These are phyloP conservation scores for Botryotinia convoluta DNA, from an alignment of 2,329 filamentous ascomycete species.

Conservation along the genomic window DNA sequence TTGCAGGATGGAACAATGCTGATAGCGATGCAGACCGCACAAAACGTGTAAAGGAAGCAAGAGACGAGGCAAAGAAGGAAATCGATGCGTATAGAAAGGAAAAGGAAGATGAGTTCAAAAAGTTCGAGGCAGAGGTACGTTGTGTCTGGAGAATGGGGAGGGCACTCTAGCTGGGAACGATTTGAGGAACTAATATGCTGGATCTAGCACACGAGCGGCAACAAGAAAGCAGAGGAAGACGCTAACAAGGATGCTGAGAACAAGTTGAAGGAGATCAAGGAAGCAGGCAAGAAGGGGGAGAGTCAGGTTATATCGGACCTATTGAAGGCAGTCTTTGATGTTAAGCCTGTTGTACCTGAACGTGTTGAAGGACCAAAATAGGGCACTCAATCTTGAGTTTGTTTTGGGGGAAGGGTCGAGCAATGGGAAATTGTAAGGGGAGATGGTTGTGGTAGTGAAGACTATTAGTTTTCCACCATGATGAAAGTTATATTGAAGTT, in stretches of 20 bases:
- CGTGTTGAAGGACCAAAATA: conserved; percentile 38
- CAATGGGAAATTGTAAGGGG: neutral
- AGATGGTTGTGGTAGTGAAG: neutral
- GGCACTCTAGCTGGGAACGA: neutral
- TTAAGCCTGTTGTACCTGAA: conserved; percentile 66
- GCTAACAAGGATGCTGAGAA: conserved; percentile 77
- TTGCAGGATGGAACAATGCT: conserved; percentile 17
- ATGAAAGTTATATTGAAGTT: conserved; percentile 8
- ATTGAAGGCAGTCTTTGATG: conserved; percentile 79
- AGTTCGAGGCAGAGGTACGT: conserved; percentile 73
- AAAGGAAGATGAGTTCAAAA: conserved; percentile 94
- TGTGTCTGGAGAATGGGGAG: neutral
- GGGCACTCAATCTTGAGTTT: neutral
- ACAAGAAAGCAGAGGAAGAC: conserved; percentile 76
- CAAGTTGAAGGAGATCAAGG: conserved; percentile 79
- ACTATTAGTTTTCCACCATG: neutral
- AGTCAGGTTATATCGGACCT: conserved; percentile 79
- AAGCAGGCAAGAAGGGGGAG: conserved; percentile 75
- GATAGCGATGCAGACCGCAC: conserved; percentile 66
- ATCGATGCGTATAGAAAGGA: conserved; percentile 86
- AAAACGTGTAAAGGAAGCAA: conserved; percentile 94
- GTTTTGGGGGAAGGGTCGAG: too few relatives aligned
- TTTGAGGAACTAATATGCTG: conserved; percentile 20
- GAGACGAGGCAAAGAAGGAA: conserved; percentile 95
- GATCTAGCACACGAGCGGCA: conserved; percentile 82